phyloP scores from a whole-genome alignment of 2,329 filamentous ascomycete species.

The Didymella sp. region DNA sequence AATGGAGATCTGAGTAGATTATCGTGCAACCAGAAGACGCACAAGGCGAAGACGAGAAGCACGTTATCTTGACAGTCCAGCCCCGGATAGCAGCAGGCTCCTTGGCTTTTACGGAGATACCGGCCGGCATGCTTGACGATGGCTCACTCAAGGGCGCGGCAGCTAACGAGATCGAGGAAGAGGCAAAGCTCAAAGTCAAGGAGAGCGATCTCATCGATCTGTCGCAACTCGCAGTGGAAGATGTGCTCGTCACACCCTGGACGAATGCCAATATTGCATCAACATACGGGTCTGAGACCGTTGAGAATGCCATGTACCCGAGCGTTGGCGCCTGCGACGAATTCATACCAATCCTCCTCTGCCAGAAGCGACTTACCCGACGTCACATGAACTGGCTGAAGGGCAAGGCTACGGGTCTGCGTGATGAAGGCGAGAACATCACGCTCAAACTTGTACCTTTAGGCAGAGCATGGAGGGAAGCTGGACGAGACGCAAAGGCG shows the following conservation, averaged over 20 bases:
- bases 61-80: slow-evolving; percentile 63
- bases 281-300: background rate
- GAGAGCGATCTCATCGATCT: slow-evolving; percentile 61
- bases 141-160: slow-evolving; percentile 62
- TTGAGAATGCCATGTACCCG: slow-evolving; percentile 58
- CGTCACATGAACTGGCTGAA: slow-evolving; percentile 58
- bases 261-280: background rate
- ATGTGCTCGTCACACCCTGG: background rate
- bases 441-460: slow-evolving; percentile 63
- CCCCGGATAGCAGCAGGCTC: slow-evolving; percentile 64
- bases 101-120: slow-evolving; percentile 63
- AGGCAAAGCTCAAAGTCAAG: slow-evolving; percentile 61
- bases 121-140: slow-evolving; percentile 67
- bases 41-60: slow-evolving; percentile 47
- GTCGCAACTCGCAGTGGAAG: slow-evolving; percentile 57
- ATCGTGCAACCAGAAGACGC: slow-evolving; percentile 60
- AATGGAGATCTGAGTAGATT: slow-evolving; percentile 52
- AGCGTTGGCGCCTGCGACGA: slow-evolving; percentile 65
- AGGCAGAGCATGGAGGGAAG: slow-evolving; percentile 61
- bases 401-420: slow-evolving; percentile 62
- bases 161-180: slow-evolving; percentile 64
- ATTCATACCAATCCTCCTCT: slow-evolving; percentile 64
- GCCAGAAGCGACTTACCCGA: slow-evolving; percentile 60
- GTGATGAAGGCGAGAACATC: slow-evolving; percentile 65
- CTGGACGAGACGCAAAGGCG: slow-evolving; percentile 63